Evolutionary conservation across 805 yeast genomes (phyloP).

Genomic region (Cyberlindnera nakhonratchasimensis): DNA sequence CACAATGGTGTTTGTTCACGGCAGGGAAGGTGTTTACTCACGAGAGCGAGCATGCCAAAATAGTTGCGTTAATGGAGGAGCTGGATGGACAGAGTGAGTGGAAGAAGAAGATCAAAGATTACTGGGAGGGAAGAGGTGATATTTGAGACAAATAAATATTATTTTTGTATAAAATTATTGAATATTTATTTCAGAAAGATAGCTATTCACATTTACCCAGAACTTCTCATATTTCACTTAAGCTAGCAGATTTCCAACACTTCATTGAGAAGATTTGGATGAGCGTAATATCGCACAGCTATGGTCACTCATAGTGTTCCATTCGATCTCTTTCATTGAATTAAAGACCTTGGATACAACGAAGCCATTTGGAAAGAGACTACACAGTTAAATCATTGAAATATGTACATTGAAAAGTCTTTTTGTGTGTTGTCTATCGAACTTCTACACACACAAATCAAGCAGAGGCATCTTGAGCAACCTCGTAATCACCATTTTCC

Average conservation of each 20-base stretch:
- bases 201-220: background rate
- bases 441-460: background rate
- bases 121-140: conserved; percentile 27
- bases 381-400: too few relatives aligned
- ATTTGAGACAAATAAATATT: conserved; percentile 3
- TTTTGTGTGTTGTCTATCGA: background rate
- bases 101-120: conserved; percentile 25
- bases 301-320: too few relatives aligned
- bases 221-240: too few relatives aligned
- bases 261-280: too few relatives aligned
- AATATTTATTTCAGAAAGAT: too few relatives aligned
- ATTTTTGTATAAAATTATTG: too few relatives aligned
- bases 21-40: conserved; percentile 26
- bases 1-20: conserved; percentile 14
- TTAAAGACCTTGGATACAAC: too few relatives aligned
- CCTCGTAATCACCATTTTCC: conserved; percentile 52
- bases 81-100: conserved; percentile 19
- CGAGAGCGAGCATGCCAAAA: conserved; percentile 24
- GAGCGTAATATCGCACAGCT: too few relatives aligned
- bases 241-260: too few relatives aligned
- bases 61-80: conserved; percentile 25
- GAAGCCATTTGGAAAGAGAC: too few relatives aligned
- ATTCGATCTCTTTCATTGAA: too few relatives aligned
- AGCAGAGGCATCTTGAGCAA: conserved; percentile 18
- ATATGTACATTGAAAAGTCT: too few relatives aligned